These are phyloP conservation scores for Chenopodium album DNA, from an alignment of 148 eudicot species.

Conservation along the genomic window DNA sequence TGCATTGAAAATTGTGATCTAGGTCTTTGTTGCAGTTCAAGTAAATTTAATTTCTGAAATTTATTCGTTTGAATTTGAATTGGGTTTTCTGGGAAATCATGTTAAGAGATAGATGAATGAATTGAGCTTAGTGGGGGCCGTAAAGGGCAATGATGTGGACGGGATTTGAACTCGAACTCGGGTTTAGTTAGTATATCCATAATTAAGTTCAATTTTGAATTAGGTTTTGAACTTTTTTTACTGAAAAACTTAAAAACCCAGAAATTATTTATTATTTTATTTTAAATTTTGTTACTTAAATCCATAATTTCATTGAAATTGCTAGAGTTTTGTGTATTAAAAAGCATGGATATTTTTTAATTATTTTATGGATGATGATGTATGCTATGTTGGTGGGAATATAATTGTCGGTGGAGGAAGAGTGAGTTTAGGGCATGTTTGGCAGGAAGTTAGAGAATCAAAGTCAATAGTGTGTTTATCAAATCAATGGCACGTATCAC, in stretches of 20 bases:
- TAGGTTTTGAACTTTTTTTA: background rate
- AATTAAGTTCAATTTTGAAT: background rate
- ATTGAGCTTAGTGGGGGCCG: background rate
- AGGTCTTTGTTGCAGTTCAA: constrained; percentile 6
- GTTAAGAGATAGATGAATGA: background rate
- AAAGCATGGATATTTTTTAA: background rate
- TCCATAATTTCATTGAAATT: too few relatives aligned
- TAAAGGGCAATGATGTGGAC: too few relatives aligned
- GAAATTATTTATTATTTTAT: background rate
- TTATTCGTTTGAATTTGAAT: background rate
- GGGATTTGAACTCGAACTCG: too few relatives aligned
- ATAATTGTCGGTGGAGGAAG: constrained; percentile 30
- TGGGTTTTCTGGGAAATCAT: background rate
- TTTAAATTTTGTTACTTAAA: too few relatives aligned
- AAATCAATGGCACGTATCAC: constrained; percentile 21
- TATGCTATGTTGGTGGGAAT: constrained; percentile 18
- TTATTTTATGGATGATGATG: background rate
- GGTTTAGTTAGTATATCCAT: background rate
- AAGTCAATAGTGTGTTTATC: constrained; percentile 6
- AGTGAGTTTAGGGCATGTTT: constrained; percentile 19
- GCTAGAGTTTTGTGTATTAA: background rate
- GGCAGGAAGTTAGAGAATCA: constrained; percentile 24
- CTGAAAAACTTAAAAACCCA: background rate
- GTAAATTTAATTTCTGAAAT: background rate
- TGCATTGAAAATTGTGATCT: constrained; percentile 2